Percentiles rank a stretch among this genome's conserved stretches.
Conservation (phyloP, 768 basidiomycete genomes). For the Cystofilobasidium bisporidii region DNA sequence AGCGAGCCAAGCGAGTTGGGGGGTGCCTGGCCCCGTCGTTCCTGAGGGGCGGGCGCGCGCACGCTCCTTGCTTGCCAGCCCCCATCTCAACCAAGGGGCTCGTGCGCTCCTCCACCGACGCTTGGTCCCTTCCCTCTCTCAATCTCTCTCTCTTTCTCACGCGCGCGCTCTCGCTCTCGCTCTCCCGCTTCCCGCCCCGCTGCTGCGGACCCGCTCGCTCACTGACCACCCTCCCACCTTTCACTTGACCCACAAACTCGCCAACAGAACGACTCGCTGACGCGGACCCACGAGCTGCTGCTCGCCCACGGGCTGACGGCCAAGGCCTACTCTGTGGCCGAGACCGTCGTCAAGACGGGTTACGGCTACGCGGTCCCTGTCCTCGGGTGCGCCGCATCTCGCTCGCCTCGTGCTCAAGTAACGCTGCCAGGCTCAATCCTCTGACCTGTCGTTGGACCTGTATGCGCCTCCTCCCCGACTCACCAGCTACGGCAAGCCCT, state of each 20-base stretch:
- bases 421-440: too few species aligned
- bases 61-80: too few species aligned
- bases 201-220: not conserved
- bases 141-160: too few species aligned
- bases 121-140: too few species aligned
- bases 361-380: conserved; percentile 20
- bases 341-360: conserved; percentile 18
- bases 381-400: conserved; percentile 12
- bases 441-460: too few species aligned
- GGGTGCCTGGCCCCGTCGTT: too few species aligned
- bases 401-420: too few species aligned
- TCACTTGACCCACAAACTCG: not conserved
- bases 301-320: conserved; percentile 18
- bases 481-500: conserved; percentile 20
- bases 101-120: too few species aligned
- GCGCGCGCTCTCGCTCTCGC: too few species aligned
- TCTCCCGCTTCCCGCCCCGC: not conserved
- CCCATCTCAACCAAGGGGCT: too few species aligned
- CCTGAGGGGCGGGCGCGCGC: too few species aligned
- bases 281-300: conserved; percentile 9
- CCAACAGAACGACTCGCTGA: conserved; percentile 22
- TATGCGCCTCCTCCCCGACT: not conserved
- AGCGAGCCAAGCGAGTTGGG: too few species aligned
- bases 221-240: not conserved
- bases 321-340: conserved; percentile 21